Percentiles rank a stretch among this genome's conserved stretches.
These are phyloP conservation scores for Lagerstroemia speciosa DNA, from an alignment of 345 rosid species.

Conservation along the genomic window DNA sequence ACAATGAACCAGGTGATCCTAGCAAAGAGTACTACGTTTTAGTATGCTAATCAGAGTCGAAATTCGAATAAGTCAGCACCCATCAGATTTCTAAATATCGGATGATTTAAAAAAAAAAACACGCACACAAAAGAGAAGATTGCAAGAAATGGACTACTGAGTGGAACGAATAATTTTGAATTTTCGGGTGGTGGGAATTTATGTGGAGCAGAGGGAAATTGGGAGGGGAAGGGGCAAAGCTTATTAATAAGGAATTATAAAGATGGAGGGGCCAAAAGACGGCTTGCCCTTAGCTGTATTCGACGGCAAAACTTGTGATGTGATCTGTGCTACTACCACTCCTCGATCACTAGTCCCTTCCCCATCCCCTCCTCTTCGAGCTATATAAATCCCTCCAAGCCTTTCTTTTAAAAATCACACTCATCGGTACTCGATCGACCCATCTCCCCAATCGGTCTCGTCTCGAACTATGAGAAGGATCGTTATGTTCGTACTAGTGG, in stretches of 20 bases:
- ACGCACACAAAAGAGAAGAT: no score
- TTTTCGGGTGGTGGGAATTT: neutral
- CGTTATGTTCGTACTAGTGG: neutral
- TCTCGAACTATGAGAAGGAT: neutral
- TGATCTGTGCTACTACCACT: slow-evolving; percentile 22
- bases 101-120: no score
- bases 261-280: slow-evolving; percentile 42
- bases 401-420: neutral
- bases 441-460: neutral
- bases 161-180: neutral
- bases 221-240: neutral
- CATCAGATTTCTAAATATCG: no score
- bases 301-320: slow-evolving; percentile 39
- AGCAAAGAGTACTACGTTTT: no score
- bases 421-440: neutral
- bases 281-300: slow-evolving; percentile 71
- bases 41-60: no score
- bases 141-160: no score
- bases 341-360: neutral
- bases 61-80: no score
- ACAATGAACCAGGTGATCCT: no score
- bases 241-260: neutral
- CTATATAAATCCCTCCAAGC: slow-evolving; percentile 11
- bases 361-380: slow-evolving; percentile 9
- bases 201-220: neutral